Base-by-base conservation (phyloP, 2,329 filamentous ascomycete species). In the Fusarium sarcochroum region DNA sequence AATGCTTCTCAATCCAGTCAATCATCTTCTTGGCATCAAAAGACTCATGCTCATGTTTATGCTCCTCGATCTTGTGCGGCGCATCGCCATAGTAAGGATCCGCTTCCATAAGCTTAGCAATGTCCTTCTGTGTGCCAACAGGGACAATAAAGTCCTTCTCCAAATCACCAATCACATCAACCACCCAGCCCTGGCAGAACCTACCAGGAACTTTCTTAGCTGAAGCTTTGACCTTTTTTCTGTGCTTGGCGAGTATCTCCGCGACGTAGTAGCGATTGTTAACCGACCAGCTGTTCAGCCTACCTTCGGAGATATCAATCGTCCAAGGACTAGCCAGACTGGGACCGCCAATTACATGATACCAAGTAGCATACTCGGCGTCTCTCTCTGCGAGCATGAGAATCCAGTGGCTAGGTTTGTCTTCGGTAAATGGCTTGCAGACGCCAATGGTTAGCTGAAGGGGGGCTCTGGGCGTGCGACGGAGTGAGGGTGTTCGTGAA, bases 121-220 rank as follows among this genome's bases (percentile, higher is more conserved):
- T 37, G 2, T 4, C 34, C 13, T 4, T 25, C 2, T n/a, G 32
- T 14, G 21, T 60, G 1, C 47, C 60, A 41, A 7, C 15, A 7
- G 30, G 37, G 9, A 65, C 27, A 17, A 60, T 17, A 2, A 5
- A 15, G 10, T 65, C 35, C 13, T 10, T 27, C 37, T 65, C 62
- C 42, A 65, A 21, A 25, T 60, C 47, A 17, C 37, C 34, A 25
- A 65, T 27, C 18, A 65, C 42, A 6, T 48, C 38, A 13, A 59
- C n/a, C 9, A 54, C 21, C 62, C 60, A 65, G 7, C 8, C 7
- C 38, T 65, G 62, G 11, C 46, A 60, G 27, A 53, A 65, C 20
- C n/a, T 27, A 35, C 30, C 11, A 2, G 23, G 42, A 6, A 10
- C 18, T 14, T 17, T 32, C 13, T 30, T 48, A 5, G 27, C 53